These are phyloP conservation scores for Dioscorea dumetorum DNA, from an alignment of 106 monocot genomes.

Conservation along the genomic window DNA sequence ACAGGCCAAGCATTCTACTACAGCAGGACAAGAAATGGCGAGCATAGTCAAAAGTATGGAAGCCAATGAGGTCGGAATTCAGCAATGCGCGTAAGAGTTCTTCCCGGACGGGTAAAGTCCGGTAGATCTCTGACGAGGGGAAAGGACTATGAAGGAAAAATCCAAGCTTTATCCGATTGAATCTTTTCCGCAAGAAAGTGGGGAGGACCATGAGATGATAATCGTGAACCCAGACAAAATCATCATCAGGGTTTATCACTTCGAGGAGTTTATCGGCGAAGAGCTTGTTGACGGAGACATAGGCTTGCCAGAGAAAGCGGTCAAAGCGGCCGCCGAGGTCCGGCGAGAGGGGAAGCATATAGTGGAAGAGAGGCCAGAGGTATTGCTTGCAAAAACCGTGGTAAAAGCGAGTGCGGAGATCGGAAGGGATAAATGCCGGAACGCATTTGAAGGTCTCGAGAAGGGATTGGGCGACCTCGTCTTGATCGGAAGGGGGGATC, in stretches of 20 bases:
- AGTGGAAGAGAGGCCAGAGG: constrained; percentile 77
- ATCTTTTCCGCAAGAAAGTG: constrained; percentile 64
- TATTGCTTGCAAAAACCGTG: constrained; percentile 78
- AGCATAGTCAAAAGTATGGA: constrained; percentile 78
- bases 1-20: constrained; percentile 60
- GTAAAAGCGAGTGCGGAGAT: constrained; percentile 45
- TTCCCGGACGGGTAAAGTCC: constrained; percentile 47
- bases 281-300: constrained; percentile 68
- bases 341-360: constrained; percentile 69
- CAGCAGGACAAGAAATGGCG: constrained; percentile 73
- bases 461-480: constrained; percentile 39
- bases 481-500: constrained; percentile 47
- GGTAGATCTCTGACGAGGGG: constrained; percentile 67
- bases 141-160: constrained; percentile 76
- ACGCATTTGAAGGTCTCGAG: constrained; percentile 53
- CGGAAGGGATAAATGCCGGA: constrained; percentile 47
- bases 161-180: constrained; percentile 62
- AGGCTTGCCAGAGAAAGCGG: constrained; percentile 51
- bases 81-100: constrained; percentile 56
- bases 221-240: constrained; percentile 74
- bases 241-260: constrained; percentile 61
- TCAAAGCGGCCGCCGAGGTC: constrained; percentile 59
- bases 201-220: constrained; percentile 78
- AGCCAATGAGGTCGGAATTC: constrained; percentile 62
- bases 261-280: constrained; percentile 67